Percentiles rank a stretch among this genome's conserved stretches.
Conservation (phyloP, 2,329 filamentous ascomycete genomes). For the Ascochyta koolunga region DNA sequence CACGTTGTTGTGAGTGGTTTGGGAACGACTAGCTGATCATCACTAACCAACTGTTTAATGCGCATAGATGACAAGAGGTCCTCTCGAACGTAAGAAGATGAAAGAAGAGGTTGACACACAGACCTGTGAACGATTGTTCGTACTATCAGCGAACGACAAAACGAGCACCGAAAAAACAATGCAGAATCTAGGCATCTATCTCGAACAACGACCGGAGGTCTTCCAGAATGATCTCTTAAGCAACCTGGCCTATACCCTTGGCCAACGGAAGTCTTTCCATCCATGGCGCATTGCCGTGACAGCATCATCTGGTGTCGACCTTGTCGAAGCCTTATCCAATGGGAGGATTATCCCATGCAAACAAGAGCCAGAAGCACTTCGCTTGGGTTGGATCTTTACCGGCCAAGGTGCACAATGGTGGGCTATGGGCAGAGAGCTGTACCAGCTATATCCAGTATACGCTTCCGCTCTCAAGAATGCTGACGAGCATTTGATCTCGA, state of each 20-base stretch:
- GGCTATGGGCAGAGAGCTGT: conserved; percentile 29
- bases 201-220: conserved; percentile 6
- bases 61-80: conserved; percentile 37
- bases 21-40: not conserved
- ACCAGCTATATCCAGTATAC: conserved; percentile 15
- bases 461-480: conserved; percentile 8
- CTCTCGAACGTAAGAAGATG: conserved; percentile 27
- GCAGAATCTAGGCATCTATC: not conserved
- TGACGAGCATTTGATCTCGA: conserved; percentile 1
- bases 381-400: conserved; percentile 29
- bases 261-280: conserved; percentile 8
- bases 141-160: conserved; percentile 19
- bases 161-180: conserved; percentile 1
- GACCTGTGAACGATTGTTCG: conserved; percentile 15
- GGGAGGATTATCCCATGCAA: conserved; percentile 1
- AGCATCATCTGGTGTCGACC: not conserved
- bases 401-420: conserved; percentile 40
- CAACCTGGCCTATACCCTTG: conserved; percentile 18
- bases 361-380: not conserved
- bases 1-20: conserved; percentile 13
- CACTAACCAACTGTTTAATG: conserved; percentile 29
- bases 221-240: conserved; percentile 12
- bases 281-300: conserved; percentile 4
- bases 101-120: conserved; percentile 30
- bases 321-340: not conserved